These are phyloP conservation scores for Mortierella sp. DNA, from an alignment of 371 early-diverging fungal species.

Conservation along the genomic window DNA sequence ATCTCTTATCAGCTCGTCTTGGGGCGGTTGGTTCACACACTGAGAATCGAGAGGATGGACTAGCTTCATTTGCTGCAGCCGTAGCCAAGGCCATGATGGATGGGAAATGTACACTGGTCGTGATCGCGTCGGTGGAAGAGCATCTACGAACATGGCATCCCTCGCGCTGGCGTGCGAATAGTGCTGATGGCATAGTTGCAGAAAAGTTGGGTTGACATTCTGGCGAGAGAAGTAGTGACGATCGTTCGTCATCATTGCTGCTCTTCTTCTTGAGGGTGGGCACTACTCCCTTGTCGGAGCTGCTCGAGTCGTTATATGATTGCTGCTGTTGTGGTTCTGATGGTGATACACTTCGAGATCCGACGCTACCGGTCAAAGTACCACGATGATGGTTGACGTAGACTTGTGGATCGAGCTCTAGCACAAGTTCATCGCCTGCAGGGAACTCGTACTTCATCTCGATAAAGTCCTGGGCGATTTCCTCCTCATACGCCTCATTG, in stretches of 20 bases:
- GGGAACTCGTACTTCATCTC: constrained; percentile 12
- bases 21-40: constrained; percentile 15
- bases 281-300: neutral
- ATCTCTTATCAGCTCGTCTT: constrained; percentile 37
- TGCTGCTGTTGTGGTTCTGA: constrained; percentile 1
- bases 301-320: no score
- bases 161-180: constrained; percentile 29
- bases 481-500: neutral
- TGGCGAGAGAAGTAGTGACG: constrained; percentile 18
- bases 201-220: constrained; percentile 40
- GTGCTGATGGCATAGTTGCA: constrained; percentile 37
- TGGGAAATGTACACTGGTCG: constrained; percentile 17
- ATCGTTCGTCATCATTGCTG: constrained; percentile 35
- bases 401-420: constrained; percentile 15
- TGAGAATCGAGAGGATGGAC: neutral
- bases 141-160: constrained; percentile 43
- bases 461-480: neutral
- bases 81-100: neutral
- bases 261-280: constrained; percentile 29
- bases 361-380: neutral
- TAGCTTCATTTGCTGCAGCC: neutral
- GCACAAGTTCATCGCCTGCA: neutral
- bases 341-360: constrained; percentile 12
- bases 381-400: constrained; percentile 15
- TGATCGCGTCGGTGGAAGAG: constrained; percentile 41